Conservation (phyloP, 2,329 filamentous ascomycete genomes). For the Dryadomyces quercus-mongolicae region DNA sequence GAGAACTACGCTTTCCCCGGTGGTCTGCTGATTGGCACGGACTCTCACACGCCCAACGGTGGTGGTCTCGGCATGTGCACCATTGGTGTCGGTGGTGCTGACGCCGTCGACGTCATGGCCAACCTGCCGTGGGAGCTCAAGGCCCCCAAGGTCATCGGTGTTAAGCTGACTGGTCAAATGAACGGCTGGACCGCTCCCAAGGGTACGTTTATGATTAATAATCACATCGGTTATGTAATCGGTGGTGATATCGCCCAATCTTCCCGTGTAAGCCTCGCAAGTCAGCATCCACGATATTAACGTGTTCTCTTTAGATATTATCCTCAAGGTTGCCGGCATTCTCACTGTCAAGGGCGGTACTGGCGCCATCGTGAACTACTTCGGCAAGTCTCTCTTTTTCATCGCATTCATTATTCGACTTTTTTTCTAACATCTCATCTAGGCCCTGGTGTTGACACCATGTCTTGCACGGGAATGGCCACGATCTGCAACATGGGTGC, state of each 20-base stretch:
- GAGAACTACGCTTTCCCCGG: conserved; percentile 99
- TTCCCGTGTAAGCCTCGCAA: too few relatives aligned
- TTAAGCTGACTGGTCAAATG: conserved; percentile 82
- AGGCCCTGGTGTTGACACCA: conserved; percentile 55
- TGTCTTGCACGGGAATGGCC: conserved; percentile 78
- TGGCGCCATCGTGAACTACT: conserved; percentile 89
- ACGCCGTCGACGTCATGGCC: conserved; percentile 97
- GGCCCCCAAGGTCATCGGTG: conserved; percentile 93
- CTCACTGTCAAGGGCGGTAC: conserved; percentile 91
- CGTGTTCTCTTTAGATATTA: conserved; percentile 55
- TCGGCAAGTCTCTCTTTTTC: conserved; percentile 22
- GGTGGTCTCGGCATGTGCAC: conserved; percentile 93
- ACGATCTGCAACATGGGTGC: conserved; percentile 66
- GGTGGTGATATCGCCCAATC: too few relatives aligned
- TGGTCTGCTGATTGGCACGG: conserved; percentile 89
- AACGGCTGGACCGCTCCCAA: conserved; percentile 90
- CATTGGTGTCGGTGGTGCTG: conserved; percentile 94
- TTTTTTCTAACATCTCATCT: conserved; percentile 1
- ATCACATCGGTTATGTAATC: too few relatives aligned
- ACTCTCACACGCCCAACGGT: conserved; percentile 94
- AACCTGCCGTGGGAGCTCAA: conserved; percentile 96
- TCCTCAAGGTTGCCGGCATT: conserved; percentile 76
- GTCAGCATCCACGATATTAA: too few relatives aligned
- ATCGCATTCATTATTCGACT: background rate
- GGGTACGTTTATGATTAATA: conserved; percentile 37